Percentiles rank a stretch among this genome's conserved stretches.
Conservation (phyloP, 148 eudicot genomes). For the Rhododendron kiyosumense region DNA sequence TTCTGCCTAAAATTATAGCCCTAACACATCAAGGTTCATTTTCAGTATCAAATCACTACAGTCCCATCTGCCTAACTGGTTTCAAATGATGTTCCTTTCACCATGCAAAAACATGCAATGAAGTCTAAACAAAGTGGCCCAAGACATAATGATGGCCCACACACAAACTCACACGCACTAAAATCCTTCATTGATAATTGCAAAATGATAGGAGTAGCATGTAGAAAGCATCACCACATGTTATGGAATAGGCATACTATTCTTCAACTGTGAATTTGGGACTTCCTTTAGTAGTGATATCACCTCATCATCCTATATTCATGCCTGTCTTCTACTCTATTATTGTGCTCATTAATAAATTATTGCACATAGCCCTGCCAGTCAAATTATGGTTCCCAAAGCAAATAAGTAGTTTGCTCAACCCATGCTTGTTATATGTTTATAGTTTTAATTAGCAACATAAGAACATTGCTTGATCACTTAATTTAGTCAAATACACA, state of each 20-base stretch:
- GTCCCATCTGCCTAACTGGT: conserved; percentile 20
- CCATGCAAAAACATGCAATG: conserved; percentile 16
- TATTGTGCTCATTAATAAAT: neutral
- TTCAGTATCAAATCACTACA: conserved; percentile 38
- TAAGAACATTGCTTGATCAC: neutral
- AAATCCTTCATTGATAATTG: conserved; percentile 3
- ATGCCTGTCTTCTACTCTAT: neutral
- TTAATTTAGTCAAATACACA: neutral
- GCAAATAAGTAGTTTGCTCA: neutral
- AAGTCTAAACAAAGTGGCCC: conserved; percentile 10
- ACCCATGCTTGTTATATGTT: neutral
- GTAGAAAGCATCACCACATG: conserved; percentile 2
- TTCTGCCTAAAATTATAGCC: neutral
- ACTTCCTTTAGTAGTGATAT: neutral
- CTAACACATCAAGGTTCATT: conserved; percentile 10
- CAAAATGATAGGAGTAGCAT: conserved; percentile 9
- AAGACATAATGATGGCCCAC: conserved; percentile 11
- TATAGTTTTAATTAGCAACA: neutral
- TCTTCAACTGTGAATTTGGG: neutral
- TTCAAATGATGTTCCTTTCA: conserved; percentile 32
- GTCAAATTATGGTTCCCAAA: neutral
- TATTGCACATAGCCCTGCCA: neutral
- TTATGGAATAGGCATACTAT: neutral
- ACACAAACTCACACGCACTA: neutral
- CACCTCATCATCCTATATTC: neutral